phyloP scores from a whole-genome alignment of 306 rosid genomes.

The Vigna nakashimae region DNA sequence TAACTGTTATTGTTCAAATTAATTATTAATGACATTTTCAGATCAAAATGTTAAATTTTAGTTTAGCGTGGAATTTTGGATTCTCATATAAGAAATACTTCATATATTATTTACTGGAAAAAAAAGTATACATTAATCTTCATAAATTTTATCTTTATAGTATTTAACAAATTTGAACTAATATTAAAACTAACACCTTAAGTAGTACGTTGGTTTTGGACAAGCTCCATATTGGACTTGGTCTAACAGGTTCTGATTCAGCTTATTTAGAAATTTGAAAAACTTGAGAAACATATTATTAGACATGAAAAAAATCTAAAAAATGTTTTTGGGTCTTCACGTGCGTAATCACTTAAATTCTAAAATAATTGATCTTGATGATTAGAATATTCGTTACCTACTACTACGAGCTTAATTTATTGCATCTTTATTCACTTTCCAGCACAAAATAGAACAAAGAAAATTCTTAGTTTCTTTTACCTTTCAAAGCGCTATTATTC shows the following conservation, averaged over 20 bases:
- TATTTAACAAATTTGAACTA: too few species aligned
- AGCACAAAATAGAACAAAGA: not conserved
- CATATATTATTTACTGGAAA: too few species aligned
- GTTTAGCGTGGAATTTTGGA: too few species aligned
- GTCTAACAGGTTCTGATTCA: not conserved
- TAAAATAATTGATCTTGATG: slow-evolving; percentile 8
- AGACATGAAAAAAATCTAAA: too few species aligned
- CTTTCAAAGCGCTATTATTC: not conserved
- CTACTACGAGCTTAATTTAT: not conserved
- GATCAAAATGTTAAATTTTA: too few species aligned
- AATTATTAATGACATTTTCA: too few species aligned
- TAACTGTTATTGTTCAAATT: too few species aligned
- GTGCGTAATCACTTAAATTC: not conserved
- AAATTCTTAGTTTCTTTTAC: slow-evolving; percentile 11
- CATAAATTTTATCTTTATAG: too few species aligned
- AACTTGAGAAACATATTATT: too few species aligned
- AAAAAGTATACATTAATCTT: too few species aligned
- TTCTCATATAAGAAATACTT: too few species aligned
- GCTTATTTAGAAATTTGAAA: not conserved
- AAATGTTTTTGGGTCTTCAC: not conserved
- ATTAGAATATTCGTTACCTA: not conserved
- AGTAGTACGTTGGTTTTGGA: not conserved
- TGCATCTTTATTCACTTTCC: slow-evolving; percentile 11
- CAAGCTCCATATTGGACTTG: not conserved
- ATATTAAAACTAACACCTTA: too few species aligned